Base-by-base conservation (phyloP, 371 early-diverging fungal species). In the Catenaria anguillulae region DNA sequence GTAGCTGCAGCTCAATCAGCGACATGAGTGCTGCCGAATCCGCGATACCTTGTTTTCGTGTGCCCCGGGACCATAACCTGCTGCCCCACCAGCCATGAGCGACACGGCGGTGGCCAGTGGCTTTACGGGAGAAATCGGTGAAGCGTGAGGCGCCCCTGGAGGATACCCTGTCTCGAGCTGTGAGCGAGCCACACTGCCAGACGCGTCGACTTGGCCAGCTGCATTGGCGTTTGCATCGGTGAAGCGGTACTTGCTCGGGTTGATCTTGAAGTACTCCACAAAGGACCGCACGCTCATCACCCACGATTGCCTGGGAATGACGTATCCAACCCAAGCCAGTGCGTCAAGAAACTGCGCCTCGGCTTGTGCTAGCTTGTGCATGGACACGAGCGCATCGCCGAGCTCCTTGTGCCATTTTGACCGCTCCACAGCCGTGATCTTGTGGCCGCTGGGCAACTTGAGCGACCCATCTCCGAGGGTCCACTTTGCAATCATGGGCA, bases 331-430 rank as follows among this genome's bases (percentile, higher is more conserved):
- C 29, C 26, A 33, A 24, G 31, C 33, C 0, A 61, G 34, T 1
- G 61, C 31, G 26, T 8, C 3, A 10, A 10, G 26, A 12, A 77
- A 45, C 58, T 71, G 62, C 5, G 21, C n/a, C 33, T 70, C 74
- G 10, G 74, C 75, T 21, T 66, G 55, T 21, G 19, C 59, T 29
- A 54, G 13, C 21, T 74, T 69, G 35, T 60, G 65, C 43, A 54
- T 43, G 12, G 55, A 5, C 55, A 73, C 67, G 54, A 67, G 69
- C 24, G 73, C 67, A 26, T 77, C 73, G 24, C 76, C 78, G 21
- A 78, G 68, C 62, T 77, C 76, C 46, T 72, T 64, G 60, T 78
- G 62, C 74, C 75, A 77, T 21, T 43, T 60, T 0, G 78, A 63
- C 29, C 24, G 19, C n/a, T 46, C 64, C 31, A 56, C 42, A 21